phyloP scores from a whole-genome alignment of 176 grass and related monocot species.

The Thalia dealbata region DNA sequence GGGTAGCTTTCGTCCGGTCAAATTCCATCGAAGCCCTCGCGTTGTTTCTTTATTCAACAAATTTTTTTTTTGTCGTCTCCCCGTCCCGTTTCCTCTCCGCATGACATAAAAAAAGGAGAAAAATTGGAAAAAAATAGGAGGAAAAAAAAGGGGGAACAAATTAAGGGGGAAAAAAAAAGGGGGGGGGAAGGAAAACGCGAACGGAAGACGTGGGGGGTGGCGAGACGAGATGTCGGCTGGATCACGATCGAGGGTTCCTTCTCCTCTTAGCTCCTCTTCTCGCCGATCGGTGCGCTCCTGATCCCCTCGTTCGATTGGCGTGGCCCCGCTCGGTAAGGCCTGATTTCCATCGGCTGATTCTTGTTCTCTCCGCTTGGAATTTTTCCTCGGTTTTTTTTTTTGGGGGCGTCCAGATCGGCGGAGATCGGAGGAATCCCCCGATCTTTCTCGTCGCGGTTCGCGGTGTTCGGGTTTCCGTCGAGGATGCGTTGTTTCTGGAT shows the following conservation, averaged over 20 bases:
- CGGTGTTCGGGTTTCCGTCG: neutral
- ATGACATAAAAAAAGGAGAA: neutral
- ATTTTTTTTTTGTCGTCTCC: too few species aligned
- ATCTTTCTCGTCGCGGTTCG: neutral
- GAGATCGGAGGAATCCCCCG: neutral
- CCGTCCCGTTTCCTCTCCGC: neutral
- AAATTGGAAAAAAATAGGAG: neutral
- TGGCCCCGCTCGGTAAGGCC: neutral
- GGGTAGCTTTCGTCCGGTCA: neutral
- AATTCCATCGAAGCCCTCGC: too few species aligned
- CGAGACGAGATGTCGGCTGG: slow-evolving; percentile 9
- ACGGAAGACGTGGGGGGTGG: neutral
- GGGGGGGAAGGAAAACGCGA: neutral
- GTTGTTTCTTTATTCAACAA: neutral
- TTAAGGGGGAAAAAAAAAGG: neutral
- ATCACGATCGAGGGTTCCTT: slow-evolving; percentile 14
- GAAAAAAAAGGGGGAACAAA: neutral
- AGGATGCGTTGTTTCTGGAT: neutral
- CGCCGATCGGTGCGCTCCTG: slow-evolving; percentile 1
- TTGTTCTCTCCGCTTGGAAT: neutral
- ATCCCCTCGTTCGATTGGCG: neutral
- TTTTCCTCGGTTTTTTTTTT: neutral
- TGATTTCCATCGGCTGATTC: neutral
- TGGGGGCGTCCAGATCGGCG: neutral
- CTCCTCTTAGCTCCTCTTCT: neutral